These are phyloP conservation scores for Penicillium carneum DNA, from an alignment of 2,329 filamentous ascomycete species.

Conservation along the genomic window DNA sequence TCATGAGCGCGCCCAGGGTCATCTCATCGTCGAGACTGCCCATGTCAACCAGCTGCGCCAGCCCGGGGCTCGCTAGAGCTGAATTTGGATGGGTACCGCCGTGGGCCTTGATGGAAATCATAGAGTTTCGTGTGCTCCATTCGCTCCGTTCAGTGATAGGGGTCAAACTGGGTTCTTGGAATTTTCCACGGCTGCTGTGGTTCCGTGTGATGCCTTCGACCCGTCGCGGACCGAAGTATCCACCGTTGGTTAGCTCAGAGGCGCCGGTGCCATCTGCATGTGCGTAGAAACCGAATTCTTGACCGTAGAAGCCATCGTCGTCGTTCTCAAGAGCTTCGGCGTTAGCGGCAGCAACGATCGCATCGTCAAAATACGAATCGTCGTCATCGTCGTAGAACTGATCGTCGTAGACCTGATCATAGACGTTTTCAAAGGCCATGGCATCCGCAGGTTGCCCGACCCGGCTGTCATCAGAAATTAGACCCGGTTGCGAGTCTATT, in stretches of 20 bases:
- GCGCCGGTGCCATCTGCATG: constrained; percentile 57
- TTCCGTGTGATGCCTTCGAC: constrained; percentile 67
- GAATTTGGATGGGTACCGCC: constrained; percentile 56
- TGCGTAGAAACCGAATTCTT: constrained; percentile 96
- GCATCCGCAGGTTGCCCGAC: constrained; percentile 56
- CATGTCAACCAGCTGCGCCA: constrained; percentile 75
- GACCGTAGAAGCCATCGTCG: constrained; percentile 90
- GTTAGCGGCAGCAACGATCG: constrained; percentile 93
- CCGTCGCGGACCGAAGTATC: constrained; percentile 83
- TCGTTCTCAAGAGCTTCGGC: constrained; percentile 91
- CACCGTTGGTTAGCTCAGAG: constrained; percentile 75
- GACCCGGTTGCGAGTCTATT: constrained; percentile 52
- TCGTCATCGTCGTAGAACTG: constrained; percentile 67
- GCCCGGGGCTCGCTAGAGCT: constrained; percentile 71
- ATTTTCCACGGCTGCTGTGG: constrained; percentile 75
- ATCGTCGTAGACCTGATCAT: constrained; percentile 59
- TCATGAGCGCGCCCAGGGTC: constrained; percentile 74
- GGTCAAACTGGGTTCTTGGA: constrained; percentile 88
- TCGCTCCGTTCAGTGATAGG: constrained; percentile 96
- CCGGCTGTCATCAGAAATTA: constrained; percentile 60
- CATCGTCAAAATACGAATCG: constrained; percentile 79
- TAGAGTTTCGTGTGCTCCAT: constrained; percentile 91
- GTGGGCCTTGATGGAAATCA: constrained; percentile 74
- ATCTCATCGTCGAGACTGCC: constrained; percentile 71
- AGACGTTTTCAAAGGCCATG: constrained; percentile 49